Evolutionary conservation across 2,329 filamentous ascomycete genomes (phyloP), one percentile per base, ranked within the genome.

Genomic region (Sordariomycetes sp.): DNA sequence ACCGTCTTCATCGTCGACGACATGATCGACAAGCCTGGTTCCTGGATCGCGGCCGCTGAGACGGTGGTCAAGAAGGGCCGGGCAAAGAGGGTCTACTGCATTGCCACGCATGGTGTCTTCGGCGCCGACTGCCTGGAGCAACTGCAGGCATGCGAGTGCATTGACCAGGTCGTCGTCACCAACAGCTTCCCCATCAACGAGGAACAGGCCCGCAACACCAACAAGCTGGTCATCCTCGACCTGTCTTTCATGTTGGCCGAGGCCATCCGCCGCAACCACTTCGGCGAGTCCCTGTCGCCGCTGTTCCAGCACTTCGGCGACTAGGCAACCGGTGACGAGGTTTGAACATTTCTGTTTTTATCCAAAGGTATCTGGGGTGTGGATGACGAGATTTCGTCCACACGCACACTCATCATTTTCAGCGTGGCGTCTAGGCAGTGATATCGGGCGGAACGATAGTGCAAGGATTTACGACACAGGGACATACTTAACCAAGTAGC

Each of bases 21-120:
- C 56, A 96, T 98, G 84, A 95, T 98, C 51, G 92, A 98, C 63
- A 95, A 94, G 64, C 80, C 87, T 8, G 86, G 83, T 11, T 94
- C 86, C 6, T 98, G 92, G 92, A 93, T 98, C 46, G 90, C 90
- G 6, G 92, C 92, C 6, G 92, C 92, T 10, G 92, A 98, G 66
- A 94, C 88, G 2, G 90, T 94, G 3, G 85, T 94, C 34, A 96
- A 96, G 68, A 78, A 83, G 43, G 93, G 92, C 43, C 75, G 78
- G 29, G 92, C 92, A 2, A 94, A 85, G 47, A 92, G 84, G 59
- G 92, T 98, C 23, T 96, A 94, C 61, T 94, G 87, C 68, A 94
- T 98, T 64, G 92, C 90, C 7, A 96, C 92, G 0, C 92, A 98
- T 51, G 92, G 88, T 26, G 74, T 98, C 23, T 96, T 98, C 57